Conservation (phyloP, 352 stramenopile species). For the Globisporangium nagaii region DNA sequence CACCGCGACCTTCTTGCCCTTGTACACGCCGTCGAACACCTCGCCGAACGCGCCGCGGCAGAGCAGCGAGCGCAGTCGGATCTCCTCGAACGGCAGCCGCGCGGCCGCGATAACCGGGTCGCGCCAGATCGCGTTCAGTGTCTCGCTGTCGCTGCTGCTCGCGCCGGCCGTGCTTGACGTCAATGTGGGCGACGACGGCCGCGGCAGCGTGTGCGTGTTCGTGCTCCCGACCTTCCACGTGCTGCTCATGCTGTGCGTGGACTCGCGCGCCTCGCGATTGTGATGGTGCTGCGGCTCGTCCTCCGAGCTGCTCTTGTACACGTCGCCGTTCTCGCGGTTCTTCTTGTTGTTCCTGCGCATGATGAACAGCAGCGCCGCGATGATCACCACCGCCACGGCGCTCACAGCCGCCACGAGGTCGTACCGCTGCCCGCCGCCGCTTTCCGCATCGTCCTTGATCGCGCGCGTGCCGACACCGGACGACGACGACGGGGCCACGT, state of each 20-base stretch:
- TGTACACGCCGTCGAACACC: conserved; percentile 36
- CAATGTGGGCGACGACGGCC: conserved; percentile 17
- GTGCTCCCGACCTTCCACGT: conserved; percentile 23
- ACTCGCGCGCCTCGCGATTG: background rate
- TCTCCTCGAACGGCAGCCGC: conserved; percentile 39
- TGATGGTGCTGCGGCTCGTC: conserved; percentile 14
- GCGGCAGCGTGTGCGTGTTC: conserved; percentile 20
- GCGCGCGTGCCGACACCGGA: background rate
- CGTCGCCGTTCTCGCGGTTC: conserved; percentile 16
- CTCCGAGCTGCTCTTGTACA: conserved; percentile 12
- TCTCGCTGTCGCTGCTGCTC: conserved; percentile 18
- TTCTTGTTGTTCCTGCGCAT: conserved; percentile 16
- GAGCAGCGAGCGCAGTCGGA: conserved; percentile 24
- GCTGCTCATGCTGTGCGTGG: conserved; percentile 19
- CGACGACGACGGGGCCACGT: background rate
- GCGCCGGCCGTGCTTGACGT: conserved; percentile 12
- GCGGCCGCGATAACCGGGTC: conserved; percentile 41
- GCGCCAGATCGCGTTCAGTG: conserved; percentile 29
- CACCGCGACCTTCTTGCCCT: conserved; percentile 31
- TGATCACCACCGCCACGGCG: conserved; percentile 20
- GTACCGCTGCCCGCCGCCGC: conserved; percentile 2
- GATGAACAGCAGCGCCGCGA: conserved; percentile 23
- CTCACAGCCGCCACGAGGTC: conserved; percentile 26
- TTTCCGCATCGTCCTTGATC: background rate
- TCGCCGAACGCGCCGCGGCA: conserved; percentile 45